These are phyloP conservation scores for Bruguiera sexangula DNA, from an alignment of 345 rosid genomes.

Conservation along the genomic window DNA sequence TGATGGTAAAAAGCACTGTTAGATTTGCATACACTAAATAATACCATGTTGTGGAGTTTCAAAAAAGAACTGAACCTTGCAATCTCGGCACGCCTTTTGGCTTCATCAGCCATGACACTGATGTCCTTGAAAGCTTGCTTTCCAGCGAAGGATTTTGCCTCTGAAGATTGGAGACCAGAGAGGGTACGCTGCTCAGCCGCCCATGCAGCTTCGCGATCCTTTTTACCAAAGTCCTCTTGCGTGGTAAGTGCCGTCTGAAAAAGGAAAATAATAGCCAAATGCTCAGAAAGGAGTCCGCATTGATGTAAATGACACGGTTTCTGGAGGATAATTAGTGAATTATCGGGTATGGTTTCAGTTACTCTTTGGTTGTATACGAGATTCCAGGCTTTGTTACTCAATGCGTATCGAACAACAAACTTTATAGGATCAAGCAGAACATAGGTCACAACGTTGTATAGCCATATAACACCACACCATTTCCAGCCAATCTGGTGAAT, in stretches of 20 bases:
- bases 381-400: slow-evolving; percentile 74
- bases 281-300: background rate
- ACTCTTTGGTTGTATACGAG: slow-evolving; percentile 64
- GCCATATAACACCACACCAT: slow-evolving; percentile 78
- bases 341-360: slow-evolving; percentile 8
- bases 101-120: slow-evolving; percentile 56
- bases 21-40: background rate
- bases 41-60: background rate
- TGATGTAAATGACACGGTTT: background rate
- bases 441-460: slow-evolving; percentile 60
- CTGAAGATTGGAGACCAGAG: slow-evolving; percentile 44
- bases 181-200: slow-evolving; percentile 56
- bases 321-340: background rate
- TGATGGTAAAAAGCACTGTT: background rate
- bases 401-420: slow-evolving; percentile 62
- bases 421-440: slow-evolving; percentile 83
- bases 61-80: slow-evolving; percentile 35
- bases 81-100: slow-evolving; percentile 58
- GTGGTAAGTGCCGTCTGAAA: slow-evolving; percentile 55
- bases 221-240: slow-evolving; percentile 57
- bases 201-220: slow-evolving; percentile 58
- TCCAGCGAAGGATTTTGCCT: slow-evolving; percentile 34
- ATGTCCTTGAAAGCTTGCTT: slow-evolving; percentile 45
- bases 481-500: slow-evolving; percentile 66
- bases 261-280: background rate